phyloP scores from a whole-genome alignment of 140 eudicot species.

The Flaveria floridana region DNA sequence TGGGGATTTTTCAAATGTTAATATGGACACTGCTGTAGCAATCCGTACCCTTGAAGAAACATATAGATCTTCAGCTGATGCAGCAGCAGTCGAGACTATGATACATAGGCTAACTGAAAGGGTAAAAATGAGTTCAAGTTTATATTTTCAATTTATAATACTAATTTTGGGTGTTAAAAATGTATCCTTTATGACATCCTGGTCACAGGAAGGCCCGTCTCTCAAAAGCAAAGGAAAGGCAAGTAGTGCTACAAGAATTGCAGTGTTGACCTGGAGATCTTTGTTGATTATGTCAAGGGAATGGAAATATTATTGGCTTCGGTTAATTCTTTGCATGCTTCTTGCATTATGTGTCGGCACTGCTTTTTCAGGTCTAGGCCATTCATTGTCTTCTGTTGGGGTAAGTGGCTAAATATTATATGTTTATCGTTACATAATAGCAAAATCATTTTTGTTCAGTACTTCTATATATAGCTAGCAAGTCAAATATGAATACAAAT shows the following conservation, averaged over 20 bases:
- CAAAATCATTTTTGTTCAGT: not conserved
- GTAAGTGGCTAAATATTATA: slow-evolving; percentile 38
- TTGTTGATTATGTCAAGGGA: slow-evolving; percentile 79
- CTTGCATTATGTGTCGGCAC: slow-evolving; percentile 74
- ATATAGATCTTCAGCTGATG: slow-evolving; percentile 75
- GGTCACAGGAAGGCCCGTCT: slow-evolving; percentile 66
- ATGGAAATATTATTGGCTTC: slow-evolving; percentile 89
- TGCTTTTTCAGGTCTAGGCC: slow-evolving; percentile 73
- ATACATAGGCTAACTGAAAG: slow-evolving; percentile 68
- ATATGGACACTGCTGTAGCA: slow-evolving; percentile 96
- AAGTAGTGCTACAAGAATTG: slow-evolving; percentile 48
- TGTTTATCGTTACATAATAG: not conserved
- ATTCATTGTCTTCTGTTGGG: slow-evolving; percentile 75
- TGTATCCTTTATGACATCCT: not conserved
- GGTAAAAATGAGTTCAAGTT: slow-evolving; percentile 26
- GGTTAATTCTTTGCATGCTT: slow-evolving; percentile 66
- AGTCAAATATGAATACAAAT: not conserved
- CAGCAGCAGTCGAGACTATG: slow-evolving; percentile 77
- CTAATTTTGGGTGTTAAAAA: not conserved
- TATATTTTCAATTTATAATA: not conserved
- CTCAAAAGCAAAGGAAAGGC: slow-evolving; percentile 85
- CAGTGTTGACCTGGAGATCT: slow-evolving; percentile 84
- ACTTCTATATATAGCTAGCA: not conserved
- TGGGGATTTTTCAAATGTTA: slow-evolving; percentile 84
- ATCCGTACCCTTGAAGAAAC: slow-evolving; percentile 95